Evolutionary conservation across 2,329 filamentous ascomycete genomes (phyloP).

Genomic region (Diaporthe vaccinii): DNA sequence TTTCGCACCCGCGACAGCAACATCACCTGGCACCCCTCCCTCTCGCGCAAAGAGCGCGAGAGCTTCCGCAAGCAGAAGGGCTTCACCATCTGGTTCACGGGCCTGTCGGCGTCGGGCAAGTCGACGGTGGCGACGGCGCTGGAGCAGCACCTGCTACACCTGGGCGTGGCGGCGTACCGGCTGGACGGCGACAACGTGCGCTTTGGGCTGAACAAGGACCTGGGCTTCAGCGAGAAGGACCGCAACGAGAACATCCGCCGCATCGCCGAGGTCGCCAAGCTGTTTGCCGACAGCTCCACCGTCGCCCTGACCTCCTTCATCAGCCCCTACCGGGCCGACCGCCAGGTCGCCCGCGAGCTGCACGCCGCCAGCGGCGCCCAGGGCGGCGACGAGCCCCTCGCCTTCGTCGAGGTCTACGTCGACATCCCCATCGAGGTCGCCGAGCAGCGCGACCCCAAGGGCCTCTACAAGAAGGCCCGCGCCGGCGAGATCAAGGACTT

Average conservation of each 20-base stretch:
- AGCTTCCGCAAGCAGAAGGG: conserved; percentile 84
- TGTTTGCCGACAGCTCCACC: conserved; percentile 91
- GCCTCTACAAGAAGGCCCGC: conserved; percentile 96
- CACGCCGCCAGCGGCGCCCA: conserved; percentile 73
- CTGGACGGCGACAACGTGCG: conserved; percentile 99
- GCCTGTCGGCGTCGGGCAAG: conserved; percentile 95
- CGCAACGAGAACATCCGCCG: conserved; percentile 98
- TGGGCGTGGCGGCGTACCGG: conserved; percentile 86
- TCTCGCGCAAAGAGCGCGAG: conserved; percentile 83
- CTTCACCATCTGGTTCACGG: conserved; percentile 98
- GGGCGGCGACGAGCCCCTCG: conserved; percentile 76
- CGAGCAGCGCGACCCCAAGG: conserved; percentile 96
- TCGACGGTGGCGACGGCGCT: conserved; percentile 97
- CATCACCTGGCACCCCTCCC: conserved; percentile 90
- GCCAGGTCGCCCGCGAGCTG: conserved; percentile 83
- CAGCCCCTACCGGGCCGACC: conserved; percentile 91
- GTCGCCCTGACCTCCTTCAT: conserved; percentile 97
- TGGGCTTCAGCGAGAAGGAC: conserved; percentile 93
- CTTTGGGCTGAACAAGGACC: conserved; percentile 97
- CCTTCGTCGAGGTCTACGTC: conserved; percentile 94
- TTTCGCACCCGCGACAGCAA: conserved; percentile 69
- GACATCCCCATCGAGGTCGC: conserved; percentile 93
- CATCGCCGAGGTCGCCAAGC: conserved; percentile 95
- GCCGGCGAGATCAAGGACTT: conserved; percentile 97
- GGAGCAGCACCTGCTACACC: conserved; percentile 94